A percentile compares a stretch with the other conserved stretches of the same genome.
Evolutionary conservation across 805 yeast species (phyloP).

Genomic region (Saturnispora gosingensis): DNA sequence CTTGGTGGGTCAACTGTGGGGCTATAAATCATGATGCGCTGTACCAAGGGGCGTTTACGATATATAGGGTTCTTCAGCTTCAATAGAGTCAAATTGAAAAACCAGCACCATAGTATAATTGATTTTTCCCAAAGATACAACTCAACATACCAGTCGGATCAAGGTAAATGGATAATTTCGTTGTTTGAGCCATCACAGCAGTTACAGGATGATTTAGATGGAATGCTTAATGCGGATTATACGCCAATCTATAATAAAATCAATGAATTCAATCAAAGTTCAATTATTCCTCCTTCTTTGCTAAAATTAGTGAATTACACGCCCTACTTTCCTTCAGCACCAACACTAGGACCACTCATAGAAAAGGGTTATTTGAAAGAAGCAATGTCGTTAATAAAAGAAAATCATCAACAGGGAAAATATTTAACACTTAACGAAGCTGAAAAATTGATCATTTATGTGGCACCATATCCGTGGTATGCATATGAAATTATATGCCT

Average conservation of each 20-base stretch:
- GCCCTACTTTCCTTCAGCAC: constrained; percentile 3
- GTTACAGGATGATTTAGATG: neutral
- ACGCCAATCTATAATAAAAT: neutral
- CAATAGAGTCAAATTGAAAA: neutral
- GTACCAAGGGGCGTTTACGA: neutral
- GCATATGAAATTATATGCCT: constrained; percentile 16
- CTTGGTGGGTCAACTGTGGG: neutral
- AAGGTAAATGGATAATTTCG: constrained; percentile 3
- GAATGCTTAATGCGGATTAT: constrained; percentile 4
- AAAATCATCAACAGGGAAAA: constrained; percentile 2
- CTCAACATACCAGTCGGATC: neutral
- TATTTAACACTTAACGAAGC: constrained; percentile 19
- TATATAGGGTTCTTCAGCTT: neutral
- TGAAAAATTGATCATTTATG: constrained; percentile 16
- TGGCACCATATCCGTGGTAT: constrained; percentile 12
- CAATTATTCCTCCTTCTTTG: constrained; percentile 4
- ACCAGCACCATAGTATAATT: neutral
- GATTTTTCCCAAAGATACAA: neutral
- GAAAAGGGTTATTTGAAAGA: constrained; percentile 6
- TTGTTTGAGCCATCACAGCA: constrained; percentile 2
- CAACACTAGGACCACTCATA: constrained; percentile 3
- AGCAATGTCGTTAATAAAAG: constrained; percentile 7
- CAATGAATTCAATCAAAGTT: constrained; percentile 1
- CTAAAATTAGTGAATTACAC: neutral
- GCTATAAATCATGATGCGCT: neutral